Conservation (phyloP, 163 green algal genomes). For the Chlorella variabilis region DNA sequence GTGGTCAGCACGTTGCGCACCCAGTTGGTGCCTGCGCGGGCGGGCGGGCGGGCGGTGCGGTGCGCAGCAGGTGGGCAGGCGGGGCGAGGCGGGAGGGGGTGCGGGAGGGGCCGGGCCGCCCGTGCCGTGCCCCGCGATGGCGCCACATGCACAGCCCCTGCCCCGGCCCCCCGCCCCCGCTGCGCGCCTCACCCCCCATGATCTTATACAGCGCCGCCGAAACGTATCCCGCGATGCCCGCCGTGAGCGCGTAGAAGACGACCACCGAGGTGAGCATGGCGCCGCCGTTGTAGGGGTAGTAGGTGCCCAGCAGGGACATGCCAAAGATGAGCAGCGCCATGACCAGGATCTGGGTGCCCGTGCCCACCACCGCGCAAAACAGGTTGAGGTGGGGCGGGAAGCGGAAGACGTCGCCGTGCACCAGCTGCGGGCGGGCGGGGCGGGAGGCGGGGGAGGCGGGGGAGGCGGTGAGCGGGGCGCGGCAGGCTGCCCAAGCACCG, state of each 20-base stretch:
- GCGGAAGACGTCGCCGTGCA: slow-evolving; percentile 91
- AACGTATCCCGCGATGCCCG: slow-evolving; percentile 89
- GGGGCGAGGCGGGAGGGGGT: too few relatives aligned
- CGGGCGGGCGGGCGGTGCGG: background rate
- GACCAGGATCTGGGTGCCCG: slow-evolving; percentile 70
- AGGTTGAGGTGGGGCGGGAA: slow-evolving; percentile 79
- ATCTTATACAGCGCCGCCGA: slow-evolving; percentile 52
- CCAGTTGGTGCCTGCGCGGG: slow-evolving; percentile 78
- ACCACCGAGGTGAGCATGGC: slow-evolving; percentile 89
- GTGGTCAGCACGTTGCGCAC: slow-evolving; percentile 94
- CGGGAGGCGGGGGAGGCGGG: background rate
- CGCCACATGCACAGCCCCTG: too few relatives aligned
- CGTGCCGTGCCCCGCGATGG: too few relatives aligned
- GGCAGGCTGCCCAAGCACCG: background rate
- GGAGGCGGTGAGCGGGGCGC: background rate
- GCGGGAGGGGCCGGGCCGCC: too few relatives aligned
- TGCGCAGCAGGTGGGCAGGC: too few relatives aligned
- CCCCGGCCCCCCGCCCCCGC: background rate
- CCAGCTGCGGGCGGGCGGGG: slow-evolving; percentile 73
- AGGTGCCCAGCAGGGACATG: slow-evolving; percentile 84
- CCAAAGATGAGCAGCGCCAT: slow-evolving; percentile 46
- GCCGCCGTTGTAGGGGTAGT: slow-evolving; percentile 97
- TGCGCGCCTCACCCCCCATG: slow-evolving; percentile 16
- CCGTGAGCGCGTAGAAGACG: slow-evolving; percentile 93
- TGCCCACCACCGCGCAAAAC: slow-evolving; percentile 90